These are phyloP conservation scores for Neofusicoccum sp. DNA, from an alignment of 2,329 filamentous ascomycete genomes.

Conservation along the genomic window DNA sequence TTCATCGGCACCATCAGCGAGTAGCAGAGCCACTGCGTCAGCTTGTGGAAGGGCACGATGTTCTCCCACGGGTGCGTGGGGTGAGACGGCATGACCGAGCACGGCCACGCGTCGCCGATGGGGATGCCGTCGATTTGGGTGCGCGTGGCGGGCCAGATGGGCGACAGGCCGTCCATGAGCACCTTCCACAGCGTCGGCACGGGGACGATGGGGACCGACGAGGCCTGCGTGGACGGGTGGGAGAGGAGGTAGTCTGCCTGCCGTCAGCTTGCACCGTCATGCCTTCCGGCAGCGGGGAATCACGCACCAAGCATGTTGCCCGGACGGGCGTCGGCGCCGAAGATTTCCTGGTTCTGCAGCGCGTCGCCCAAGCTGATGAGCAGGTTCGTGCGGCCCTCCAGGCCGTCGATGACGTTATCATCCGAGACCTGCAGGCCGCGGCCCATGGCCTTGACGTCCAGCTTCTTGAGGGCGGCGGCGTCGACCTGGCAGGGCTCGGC, in stretches of 20 bases:
- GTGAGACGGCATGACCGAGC: conserved; percentile 76
- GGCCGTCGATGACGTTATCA: conserved; percentile 75
- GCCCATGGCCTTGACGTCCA: conserved; percentile 73
- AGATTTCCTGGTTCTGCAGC: conserved; percentile 76
- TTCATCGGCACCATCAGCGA: conserved; percentile 91
- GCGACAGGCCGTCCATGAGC: conserved; percentile 79
- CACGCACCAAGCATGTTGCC: conserved; percentile 87
- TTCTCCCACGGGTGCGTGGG: conserved; percentile 70
- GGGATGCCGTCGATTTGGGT: conserved; percentile 83
- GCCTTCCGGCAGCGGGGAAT: not conserved
- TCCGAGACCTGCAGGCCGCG: conserved; percentile 81
- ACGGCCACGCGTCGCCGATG: conserved; percentile 93
- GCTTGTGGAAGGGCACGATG: conserved; percentile 89
- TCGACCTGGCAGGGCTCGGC: conserved; percentile 87
- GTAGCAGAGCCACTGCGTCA: conserved; percentile 93
- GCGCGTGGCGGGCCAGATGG: conserved; percentile 85
- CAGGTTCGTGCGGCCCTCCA: conserved; percentile 80
- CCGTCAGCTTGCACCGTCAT: conserved; percentile 20
- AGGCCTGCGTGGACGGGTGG: conserved; percentile 84
- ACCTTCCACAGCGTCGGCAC: conserved; percentile 87
- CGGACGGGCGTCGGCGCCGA: conserved; percentile 78
- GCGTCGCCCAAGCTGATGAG: conserved; percentile 73
- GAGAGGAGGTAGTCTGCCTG: conserved; percentile 80
- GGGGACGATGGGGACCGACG: conserved; percentile 81
- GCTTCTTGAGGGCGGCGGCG: conserved; percentile 69